phyloP scores from a whole-genome alignment of 2,329 filamentous ascomycete genomes.

The Xylariaceae sp. region DNA sequence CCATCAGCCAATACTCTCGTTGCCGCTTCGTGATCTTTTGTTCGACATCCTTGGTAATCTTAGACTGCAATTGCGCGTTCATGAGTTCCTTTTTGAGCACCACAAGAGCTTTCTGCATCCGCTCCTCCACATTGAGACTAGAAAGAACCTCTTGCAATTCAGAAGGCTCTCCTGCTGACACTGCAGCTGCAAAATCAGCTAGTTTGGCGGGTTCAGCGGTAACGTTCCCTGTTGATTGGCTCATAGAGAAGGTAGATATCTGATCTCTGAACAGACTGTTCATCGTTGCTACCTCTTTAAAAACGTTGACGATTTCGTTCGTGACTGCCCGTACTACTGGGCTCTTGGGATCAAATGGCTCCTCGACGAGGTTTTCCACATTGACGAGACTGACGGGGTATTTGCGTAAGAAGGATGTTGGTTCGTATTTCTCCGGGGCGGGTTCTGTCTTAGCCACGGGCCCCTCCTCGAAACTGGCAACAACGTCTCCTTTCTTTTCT shows the following conservation, averaged over 20 bases:
- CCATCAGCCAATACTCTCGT: constrained; percentile 97
- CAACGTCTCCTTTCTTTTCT: constrained; percentile 86
- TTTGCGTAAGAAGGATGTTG: constrained; percentile 85
- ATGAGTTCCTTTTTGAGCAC: constrained; percentile 97
- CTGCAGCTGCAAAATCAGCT: constrained; percentile 93
- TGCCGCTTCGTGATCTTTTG: constrained; percentile 96
- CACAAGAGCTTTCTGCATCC: constrained; percentile 84
- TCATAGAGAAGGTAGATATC: constrained; percentile 95
- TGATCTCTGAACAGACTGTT: constrained; percentile 96
- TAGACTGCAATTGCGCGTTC: constrained; percentile 94
- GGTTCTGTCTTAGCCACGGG: constrained; percentile 55
- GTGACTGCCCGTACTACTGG: constrained; percentile 86
- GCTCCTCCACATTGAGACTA: constrained; percentile 84
- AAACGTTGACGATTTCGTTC: constrained; percentile 97
- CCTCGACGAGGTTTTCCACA: constrained; percentile 86
- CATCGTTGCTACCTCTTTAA: constrained; percentile 91
- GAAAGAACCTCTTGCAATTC: constrained; percentile 91
- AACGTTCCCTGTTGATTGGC: constrained; percentile 89
- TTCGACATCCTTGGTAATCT: constrained; percentile 97
- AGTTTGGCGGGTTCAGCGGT: constrained; percentile 92
- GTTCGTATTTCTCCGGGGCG: constrained; percentile 64
- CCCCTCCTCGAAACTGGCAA: constrained; percentile 92
- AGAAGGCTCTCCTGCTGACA: constrained; percentile 86
- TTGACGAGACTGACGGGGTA: constrained; percentile 93
- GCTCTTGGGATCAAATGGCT: constrained; percentile 86